Evolutionary conservation across 1,284 basidiomycete genomes (phyloP).

Genomic region (Termitomyces sp.): DNA sequence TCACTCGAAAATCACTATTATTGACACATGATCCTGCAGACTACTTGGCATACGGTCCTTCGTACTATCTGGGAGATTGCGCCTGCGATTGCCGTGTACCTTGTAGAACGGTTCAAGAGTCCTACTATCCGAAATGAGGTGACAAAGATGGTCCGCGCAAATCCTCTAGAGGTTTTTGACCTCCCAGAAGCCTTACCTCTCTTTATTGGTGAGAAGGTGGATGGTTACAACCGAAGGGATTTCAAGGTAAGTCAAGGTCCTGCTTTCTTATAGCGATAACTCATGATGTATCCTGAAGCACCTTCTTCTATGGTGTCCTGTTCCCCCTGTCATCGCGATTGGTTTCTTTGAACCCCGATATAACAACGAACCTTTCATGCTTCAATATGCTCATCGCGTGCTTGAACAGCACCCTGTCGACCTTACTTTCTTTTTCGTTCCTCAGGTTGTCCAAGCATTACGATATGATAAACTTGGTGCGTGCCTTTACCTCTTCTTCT

Average conservation of each 20-base stretch:
- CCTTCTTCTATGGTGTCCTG: conserved; percentile 84
- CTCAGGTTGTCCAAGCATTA: conserved; percentile 96
- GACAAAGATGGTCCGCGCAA: conserved; percentile 67
- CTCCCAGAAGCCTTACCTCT: conserved; percentile 77
- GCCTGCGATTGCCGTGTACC: conserved; percentile 78
- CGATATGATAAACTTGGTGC: conserved; percentile 83
- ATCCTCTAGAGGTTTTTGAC: conserved; percentile 69
- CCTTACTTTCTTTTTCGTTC: conserved; percentile 98
- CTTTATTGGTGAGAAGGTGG: conserved; percentile 72
- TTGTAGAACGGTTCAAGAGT: conserved; percentile 85
- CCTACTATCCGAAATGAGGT: conserved; percentile 65
- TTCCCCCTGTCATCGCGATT: conserved; percentile 83
- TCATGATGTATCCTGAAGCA: conserved; percentile 44
- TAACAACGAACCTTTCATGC: conserved; percentile 77
- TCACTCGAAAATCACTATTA: neutral
- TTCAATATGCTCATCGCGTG: conserved; percentile 97
- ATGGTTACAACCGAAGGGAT: conserved; percentile 54
- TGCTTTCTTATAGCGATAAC: neutral
- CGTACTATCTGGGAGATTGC: conserved; percentile 81
- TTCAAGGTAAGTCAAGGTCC: conserved; percentile 53
- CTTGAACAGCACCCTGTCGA: conserved; percentile 94
- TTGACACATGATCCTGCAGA: conserved; percentile 34
- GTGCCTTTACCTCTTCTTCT: conserved; percentile 14
- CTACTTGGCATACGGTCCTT: conserved; percentile 63
- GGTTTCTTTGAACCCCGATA: conserved; percentile 86